Percentiles rank a stretch among this genome's conserved stretches.
Conservation (phyloP, 495 filamentous ascomycete genomes). For the Aspergillus sclerotiicarbonarius region DNA sequence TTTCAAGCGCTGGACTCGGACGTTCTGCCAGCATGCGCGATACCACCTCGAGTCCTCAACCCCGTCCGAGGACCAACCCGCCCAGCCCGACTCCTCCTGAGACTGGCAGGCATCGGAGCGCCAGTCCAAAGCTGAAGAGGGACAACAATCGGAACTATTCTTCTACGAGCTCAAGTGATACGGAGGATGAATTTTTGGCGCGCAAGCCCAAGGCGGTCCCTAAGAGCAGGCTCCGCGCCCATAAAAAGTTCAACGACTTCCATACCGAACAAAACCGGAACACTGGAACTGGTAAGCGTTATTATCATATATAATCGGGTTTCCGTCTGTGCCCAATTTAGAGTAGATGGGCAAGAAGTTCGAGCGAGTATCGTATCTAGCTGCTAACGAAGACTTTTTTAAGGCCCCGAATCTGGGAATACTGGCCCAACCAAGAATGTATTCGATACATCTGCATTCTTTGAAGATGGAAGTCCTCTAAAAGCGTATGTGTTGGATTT, state of each 20-base stretch:
- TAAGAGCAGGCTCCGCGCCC: slow-evolving; percentile 38
- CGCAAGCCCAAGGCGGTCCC: slow-evolving; percentile 44
- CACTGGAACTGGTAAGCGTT: slow-evolving; percentile 34
- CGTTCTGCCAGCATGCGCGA: slow-evolving; percentile 48
- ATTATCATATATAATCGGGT: not conserved
- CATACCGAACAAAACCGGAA: slow-evolving; percentile 22
- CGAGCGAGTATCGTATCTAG: not conserved
- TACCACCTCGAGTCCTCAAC: slow-evolving; percentile 34
- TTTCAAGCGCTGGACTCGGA: slow-evolving; percentile 43
- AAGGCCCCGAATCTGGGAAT: slow-evolving; percentile 44
- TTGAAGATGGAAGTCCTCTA: slow-evolving; percentile 16
- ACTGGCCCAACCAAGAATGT: slow-evolving; percentile 27
- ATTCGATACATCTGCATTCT: slow-evolving; percentile 19
- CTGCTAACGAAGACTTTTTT: slow-evolving; percentile 5
- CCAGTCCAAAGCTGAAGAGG: slow-evolving; percentile 36
- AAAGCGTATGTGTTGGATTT: slow-evolving; percentile 21
- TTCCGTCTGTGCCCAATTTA: not conserved
- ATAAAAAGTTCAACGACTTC: slow-evolving; percentile 37
- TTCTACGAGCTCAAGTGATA: slow-evolving; percentile 41
- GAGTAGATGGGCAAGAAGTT: too few relatives aligned
- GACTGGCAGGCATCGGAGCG: slow-evolving; percentile 36
- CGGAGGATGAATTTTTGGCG: slow-evolving; percentile 23
- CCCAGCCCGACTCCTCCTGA: slow-evolving; percentile 31
- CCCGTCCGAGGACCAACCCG: slow-evolving; percentile 34
- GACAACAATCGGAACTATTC: slow-evolving; percentile 25